Base-by-base conservation (phyloP, 352 stramenopile genomes). In the Phytophthora hibernalis region DNA sequence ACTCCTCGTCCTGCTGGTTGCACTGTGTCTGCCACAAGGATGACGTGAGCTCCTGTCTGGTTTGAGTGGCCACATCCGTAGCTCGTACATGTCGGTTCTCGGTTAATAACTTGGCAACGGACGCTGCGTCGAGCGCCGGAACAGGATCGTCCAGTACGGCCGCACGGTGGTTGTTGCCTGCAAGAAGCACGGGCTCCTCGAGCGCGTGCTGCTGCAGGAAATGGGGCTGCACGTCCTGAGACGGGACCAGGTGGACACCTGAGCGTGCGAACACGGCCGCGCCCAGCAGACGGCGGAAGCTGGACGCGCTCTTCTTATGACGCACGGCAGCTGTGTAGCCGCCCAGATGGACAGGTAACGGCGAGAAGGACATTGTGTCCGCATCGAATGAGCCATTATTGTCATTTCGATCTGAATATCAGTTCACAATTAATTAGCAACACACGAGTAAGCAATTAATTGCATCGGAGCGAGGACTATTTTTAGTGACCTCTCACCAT, bases 251-350 rank as follows among this genome's bases (percentile, higher is more conserved):
- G 16, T 80, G 80, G 11, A 92, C 73, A 7, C 79, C 81, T 2
- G 81, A 87, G 11, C 74, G 68, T 13, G 83, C 79, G 51, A 82
- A 90, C 4, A 89, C 50, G 1, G 77, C 80, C 2, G 75, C 66
- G 21, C 66, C 56, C 15, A 92, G 68, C 44, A 86, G 50, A 16
- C 77, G 79, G 10, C 82, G 79, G 54, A 92, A 90, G 31, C 52
- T 54, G 37, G 76, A 50, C 8, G 75, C 76, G 60, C 66, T 84
- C 42, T 88, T 87, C 43, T 77, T 77, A 65, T 90, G 68, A 56
- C 48, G 37, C 28, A 33, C 5, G 24, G 69, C 54, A 55, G 45
- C 28, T 22, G 57, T 35, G 21, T 61, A 65, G 5, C 69, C 64
- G 21, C 63, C 61, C 24, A 70, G 66, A n/a, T 86, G 77, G 20